phyloP scores from a whole-genome alignment of 2,329 filamentous ascomycete species.

The Venturia nashicola region DNA sequence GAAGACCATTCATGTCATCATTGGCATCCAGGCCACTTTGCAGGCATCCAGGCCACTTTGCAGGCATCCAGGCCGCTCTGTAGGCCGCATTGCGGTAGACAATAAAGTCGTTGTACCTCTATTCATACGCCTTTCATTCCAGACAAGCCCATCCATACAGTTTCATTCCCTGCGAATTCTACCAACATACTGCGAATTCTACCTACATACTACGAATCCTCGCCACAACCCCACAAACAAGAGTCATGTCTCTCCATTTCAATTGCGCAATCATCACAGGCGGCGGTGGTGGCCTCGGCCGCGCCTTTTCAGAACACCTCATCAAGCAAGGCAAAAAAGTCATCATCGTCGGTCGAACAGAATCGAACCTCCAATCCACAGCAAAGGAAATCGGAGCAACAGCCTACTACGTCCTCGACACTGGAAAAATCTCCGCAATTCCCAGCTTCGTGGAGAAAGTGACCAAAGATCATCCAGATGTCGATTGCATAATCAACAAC shows the following conservation, averaged over 20 bases:
- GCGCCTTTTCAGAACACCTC: slow-evolving; percentile 35
- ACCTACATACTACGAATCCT: background rate
- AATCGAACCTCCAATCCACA: slow-evolving; percentile 37
- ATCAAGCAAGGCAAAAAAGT: slow-evolving; percentile 36
- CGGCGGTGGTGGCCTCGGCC: slow-evolving; percentile 41
- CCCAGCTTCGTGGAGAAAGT: slow-evolving; percentile 34
- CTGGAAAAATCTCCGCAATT: slow-evolving; percentile 32
- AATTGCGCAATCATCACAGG: slow-evolving; percentile 38
- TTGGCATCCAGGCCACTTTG: background rate
- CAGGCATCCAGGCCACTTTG: background rate
- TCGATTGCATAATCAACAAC: slow-evolving; percentile 49
- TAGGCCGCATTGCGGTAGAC: background rate
- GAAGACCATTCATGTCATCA: background rate
- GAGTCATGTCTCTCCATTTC: slow-evolving; percentile 15
- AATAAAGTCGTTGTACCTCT: background rate
- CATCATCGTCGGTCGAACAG: slow-evolving; percentile 42
- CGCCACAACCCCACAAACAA: background rate
- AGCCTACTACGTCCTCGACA: slow-evolving; percentile 42
- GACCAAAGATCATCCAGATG: slow-evolving; percentile 36
- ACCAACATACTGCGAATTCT: background rate
- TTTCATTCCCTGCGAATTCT: too few species aligned
- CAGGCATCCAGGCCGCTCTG: background rate
- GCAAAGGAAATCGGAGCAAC: slow-evolving; percentile 32
- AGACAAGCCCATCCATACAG: too few species aligned
- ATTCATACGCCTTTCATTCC: background rate